Conservation (phyloP, 2,329 filamentous ascomycete genomes). For the Cladosporium sp. region DNA sequence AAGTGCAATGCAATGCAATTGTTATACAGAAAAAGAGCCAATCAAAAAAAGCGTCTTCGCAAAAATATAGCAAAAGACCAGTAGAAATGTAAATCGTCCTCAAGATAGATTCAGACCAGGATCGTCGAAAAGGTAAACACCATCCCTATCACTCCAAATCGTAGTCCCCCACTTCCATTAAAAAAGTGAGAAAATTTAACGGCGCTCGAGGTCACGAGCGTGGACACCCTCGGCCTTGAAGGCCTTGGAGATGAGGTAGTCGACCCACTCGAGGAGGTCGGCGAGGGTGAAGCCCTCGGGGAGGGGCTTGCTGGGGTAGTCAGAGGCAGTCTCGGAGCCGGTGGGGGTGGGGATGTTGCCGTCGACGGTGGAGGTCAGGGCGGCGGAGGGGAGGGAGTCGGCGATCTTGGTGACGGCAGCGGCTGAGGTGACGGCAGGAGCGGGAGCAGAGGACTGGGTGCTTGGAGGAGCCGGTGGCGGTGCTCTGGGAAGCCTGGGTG, state of each 20-base stretch:
- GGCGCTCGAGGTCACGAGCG: constrained; percentile 4
- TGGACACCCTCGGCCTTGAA: constrained; percentile 1
- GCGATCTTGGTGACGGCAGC: constrained; percentile 18
- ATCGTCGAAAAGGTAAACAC: too few species aligned
- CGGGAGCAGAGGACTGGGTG: not conserved
- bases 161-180: too few species aligned
- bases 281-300: constrained; percentile 25
- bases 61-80: too few species aligned
- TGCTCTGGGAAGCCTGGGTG: not conserved
- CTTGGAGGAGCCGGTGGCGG: not conserved
- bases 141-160: too few species aligned
- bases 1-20: too few species aligned
- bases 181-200: not conserved
- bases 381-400: constrained; percentile 14
- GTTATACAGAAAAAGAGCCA: too few species aligned
- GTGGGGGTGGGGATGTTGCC: not conserved
- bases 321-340: constrained; percentile 5
- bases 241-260: constrained; percentile 6
- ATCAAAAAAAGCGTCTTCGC: too few species aligned
- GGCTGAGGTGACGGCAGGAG: constrained; percentile 13
- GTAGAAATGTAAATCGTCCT: too few species aligned
- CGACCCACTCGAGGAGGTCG: constrained; percentile 19
- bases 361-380: constrained; percentile 5
- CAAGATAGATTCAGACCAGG: too few species aligned
- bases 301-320: constrained; percentile 21